Evolutionary conservation across 2,329 filamentous ascomycete species (phyloP), one percentile per base, ranked within the genome.

Genomic region (Ascochyta pisi): DNA sequence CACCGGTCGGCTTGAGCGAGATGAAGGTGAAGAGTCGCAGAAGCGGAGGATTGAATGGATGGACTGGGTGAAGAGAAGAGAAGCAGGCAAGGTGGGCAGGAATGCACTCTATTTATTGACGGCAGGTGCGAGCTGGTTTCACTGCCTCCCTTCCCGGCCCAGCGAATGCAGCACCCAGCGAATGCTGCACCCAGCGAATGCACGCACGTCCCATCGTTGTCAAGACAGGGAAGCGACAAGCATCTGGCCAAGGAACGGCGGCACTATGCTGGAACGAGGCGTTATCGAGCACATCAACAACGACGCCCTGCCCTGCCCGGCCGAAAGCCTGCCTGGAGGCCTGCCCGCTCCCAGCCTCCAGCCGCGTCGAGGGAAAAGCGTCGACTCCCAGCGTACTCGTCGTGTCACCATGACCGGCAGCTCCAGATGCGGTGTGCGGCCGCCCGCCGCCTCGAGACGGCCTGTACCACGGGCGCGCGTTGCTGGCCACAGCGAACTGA

Each of bases 71-170:
- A 27, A 31, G 48, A 39, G 41, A 45, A 59, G 52, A 41, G 29
- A 22, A 49, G 40, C 41, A 38, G 12, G 35, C 39, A 45, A 52
- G 57, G 58, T 46, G 57, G 57, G 29, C 33, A 54, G 54, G 47
- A 63, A 54, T 61, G 53, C 45, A 48, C 42, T 56, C 57, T 55
- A 59, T 58, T 64, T 56, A 54, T 62, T 53, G 48, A 39, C 48
- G 33, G 46, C 26, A 35, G 38, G 33, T 39, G 31, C 42, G 42
- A 57, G 44, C 47, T 45, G 31, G 50, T 46, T 41, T 50, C 51
- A 59, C 54, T 56, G 47, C 51, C 42, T 50, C 48, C 50, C 50
- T 53, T 47, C 42, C 50, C 42, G 41, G 12, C 35, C 35, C 47
- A 50, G 47, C 47, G 29, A 31, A 31, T 31, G 19, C 19, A 19